phyloP scores from a whole-genome alignment of 495 filamentous ascomycete genomes.

The Aspergillus funiculosus region DNA sequence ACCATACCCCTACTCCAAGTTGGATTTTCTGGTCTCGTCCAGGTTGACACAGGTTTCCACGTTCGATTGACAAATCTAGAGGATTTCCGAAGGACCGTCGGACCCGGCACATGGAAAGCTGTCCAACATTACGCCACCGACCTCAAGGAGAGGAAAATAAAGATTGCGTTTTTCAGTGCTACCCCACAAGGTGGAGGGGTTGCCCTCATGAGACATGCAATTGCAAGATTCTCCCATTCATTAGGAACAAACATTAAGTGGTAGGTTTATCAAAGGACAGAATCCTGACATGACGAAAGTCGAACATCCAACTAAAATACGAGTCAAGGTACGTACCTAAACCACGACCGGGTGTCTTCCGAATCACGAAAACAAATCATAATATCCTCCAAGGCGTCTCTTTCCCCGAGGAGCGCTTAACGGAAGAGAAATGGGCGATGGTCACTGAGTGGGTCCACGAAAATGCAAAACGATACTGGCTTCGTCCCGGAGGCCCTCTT shows the following conservation, averaged over 20 bases:
- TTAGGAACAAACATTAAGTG: slow-evolving; percentile 68
- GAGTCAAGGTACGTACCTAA: slow-evolving; percentile 64
- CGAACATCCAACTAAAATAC: not conserved
- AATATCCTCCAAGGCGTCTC: slow-evolving; percentile 87
- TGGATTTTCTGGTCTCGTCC: slow-evolving; percentile 65
- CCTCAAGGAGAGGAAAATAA: slow-evolving; percentile 60
- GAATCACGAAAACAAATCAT: slow-evolving; percentile 85
- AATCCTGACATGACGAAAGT: not conserved
- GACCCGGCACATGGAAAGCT: slow-evolving; percentile 58
- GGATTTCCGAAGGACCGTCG: slow-evolving; percentile 60
- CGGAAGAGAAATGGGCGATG: slow-evolving; percentile 50
- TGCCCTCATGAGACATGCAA: slow-evolving; percentile 80
- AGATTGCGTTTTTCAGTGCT: slow-evolving; percentile 78
- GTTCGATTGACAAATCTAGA: slow-evolving; percentile 55
- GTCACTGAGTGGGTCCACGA: slow-evolving; percentile 70
- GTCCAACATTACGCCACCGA: slow-evolving; percentile 61
- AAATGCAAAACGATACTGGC: slow-evolving; percentile 76
- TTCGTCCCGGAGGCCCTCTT: slow-evolving; percentile 61
- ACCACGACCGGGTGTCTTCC: slow-evolving; percentile 76
- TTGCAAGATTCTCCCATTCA: slow-evolving; percentile 64
- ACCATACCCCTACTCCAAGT: slow-evolving; percentile 69
- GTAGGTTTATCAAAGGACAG: slow-evolving; percentile 41
- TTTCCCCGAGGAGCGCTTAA: slow-evolving; percentile 55
- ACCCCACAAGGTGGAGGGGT: slow-evolving; percentile 88
- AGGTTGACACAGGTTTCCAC: slow-evolving; percentile 63